A percentile compares a stretch with the other conserved stretches of the same genome.
Evolutionary conservation across 2,329 filamentous ascomycete genomes (phyloP).

Genomic region (Coniosporium tulheliwenetii): DNA sequence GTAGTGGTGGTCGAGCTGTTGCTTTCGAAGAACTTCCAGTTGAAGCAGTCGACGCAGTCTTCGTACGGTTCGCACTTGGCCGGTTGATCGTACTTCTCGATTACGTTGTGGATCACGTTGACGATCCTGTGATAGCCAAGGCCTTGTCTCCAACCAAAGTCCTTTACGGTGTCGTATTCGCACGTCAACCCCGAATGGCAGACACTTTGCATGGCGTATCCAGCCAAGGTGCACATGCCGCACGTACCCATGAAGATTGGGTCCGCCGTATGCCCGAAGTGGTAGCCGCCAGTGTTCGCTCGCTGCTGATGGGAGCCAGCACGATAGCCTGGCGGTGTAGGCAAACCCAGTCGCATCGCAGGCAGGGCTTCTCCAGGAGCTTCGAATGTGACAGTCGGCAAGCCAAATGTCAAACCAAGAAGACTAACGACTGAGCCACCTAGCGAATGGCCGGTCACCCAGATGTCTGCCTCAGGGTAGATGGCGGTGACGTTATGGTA

Average conservation of each 20-base stretch:
- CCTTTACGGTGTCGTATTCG: slow-evolving; percentile 79
- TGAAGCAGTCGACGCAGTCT: slow-evolving; percentile 72
- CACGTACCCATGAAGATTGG: slow-evolving; percentile 89
- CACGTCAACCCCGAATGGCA: slow-evolving; percentile 85
- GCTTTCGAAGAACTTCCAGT: slow-evolving; percentile 91
- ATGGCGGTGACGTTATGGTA: slow-evolving; percentile 84
- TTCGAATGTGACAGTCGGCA: slow-evolving; percentile 85
- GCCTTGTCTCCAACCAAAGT: slow-evolving; percentile 83
- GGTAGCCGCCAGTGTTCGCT: slow-evolving; percentile 61
- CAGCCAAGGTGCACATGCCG: slow-evolving; percentile 82
- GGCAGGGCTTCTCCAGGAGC: slow-evolving; percentile 83
- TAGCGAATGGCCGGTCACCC: slow-evolving; percentile 84
- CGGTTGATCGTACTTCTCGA: slow-evolving; percentile 67
- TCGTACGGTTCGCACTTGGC: slow-evolving; percentile 61
- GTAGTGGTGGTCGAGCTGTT: slow-evolving; percentile 64
- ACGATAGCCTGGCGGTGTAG: slow-evolving; percentile 64
- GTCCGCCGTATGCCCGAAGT: slow-evolving; percentile 92
- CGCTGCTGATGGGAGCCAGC: slow-evolving; percentile 55
- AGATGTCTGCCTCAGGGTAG: slow-evolving; percentile 72
- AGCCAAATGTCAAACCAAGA: slow-evolving; percentile 76
- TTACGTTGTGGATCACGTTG: slow-evolving; percentile 73
- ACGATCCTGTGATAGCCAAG: slow-evolving; percentile 85
- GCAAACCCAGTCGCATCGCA: slow-evolving; percentile 69
- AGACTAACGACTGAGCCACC: slow-evolving; percentile 83
- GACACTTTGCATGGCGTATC: slow-evolving; percentile 85